Evolutionary conservation across 139 green algal species (phyloP), one percentile per base, ranked within the genome.

Genomic region (Chlamydomonas sphaeroides): DNA sequence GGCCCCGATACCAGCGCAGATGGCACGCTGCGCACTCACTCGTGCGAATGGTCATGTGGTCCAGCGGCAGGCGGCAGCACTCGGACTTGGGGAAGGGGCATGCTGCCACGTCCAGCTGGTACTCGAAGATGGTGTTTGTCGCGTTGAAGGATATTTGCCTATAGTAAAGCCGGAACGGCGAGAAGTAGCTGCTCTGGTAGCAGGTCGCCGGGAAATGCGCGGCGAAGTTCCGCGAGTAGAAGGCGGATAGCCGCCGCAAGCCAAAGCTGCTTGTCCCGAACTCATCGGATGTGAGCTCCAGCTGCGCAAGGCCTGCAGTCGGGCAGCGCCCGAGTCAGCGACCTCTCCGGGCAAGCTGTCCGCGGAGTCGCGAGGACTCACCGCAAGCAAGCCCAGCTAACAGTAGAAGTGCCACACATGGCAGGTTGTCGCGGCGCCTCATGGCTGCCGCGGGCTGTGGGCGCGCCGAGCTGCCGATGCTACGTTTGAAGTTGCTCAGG

Each of bases 151-250:
- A n/a, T n/a, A n/a, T n/a, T n/a, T n/a, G n/a, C 23, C 32, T 65
- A 6, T 59, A 68, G 69, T 87, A 90, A 0, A 87, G 3, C 8
- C 86, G 80, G 38, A 85, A 90, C 6, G 86, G 86, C 8, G 86
- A 87, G 36, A 80, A 79, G 53, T 86, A 85, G 63, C 63, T 85
- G 86, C 80, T 87, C 14, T 85, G 75, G 35, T 73, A 76, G 78
- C 86, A 90, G 1, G 65, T 62, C 4, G 28, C 26, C 20, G 77
- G 77, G n/a, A 68, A 65, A 5, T 75, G 63, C 5, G 36, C 33
- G 1, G 11, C 77, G 21, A 84, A 84, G 35, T 75, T 75, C 8
- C 77, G 68, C 25, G 65, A 10, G 38, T 84, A 84, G n/a, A 65
- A 84, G 2, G 65, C 77, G 6, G 49, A 73, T 17, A 72, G 75